Base-by-base conservation (phyloP, 495 filamentous ascomycete species). In the Aspergillus egyptiacus region DNA sequence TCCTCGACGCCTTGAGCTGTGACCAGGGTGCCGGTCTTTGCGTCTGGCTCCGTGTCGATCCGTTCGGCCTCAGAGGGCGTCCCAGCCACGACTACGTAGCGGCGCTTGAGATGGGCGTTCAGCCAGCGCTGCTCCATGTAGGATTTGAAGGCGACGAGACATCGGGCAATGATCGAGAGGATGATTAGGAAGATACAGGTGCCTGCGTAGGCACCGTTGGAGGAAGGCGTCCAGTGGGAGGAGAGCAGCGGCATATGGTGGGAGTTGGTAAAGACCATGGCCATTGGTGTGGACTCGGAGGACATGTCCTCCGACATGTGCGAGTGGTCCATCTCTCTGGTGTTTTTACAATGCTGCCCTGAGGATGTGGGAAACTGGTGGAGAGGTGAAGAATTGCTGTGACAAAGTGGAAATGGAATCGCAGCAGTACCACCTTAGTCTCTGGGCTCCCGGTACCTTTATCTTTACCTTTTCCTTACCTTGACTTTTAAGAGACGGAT, bases 131-230 rank as follows among this genome's bases (percentile, higher is more conserved):
- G 68, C 47, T 86, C 81, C 45, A 82, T 64, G 14, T 69, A 48
- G 14, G 67, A 63, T 60, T 85, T 86, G 54, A 79, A 70, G 3
- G 88, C 91, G 34, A 87, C 67, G 9, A 91, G 68, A 14, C 69
- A 70, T 30, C 89, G 84, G 61, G 81, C 82, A 45, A 85, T 55
- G 50, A 83, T 70, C 13, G 83, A 79, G 19, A 95, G 79, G 13
- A 83, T 48, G 64, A 93, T 82, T 35, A 95, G 74, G 65, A 95
- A 94, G 63, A 95, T 84, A 66, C 90, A 94, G 28, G 87, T 91
- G 31, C 77, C 89, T 5, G 85, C 89, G 62, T 96, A 96, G 41
- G 70, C 55, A 44, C 84, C 85, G 0, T 75, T 72, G 14, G 66
- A 78, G 6, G 58, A 69, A 9, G 91, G 91, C 5, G 81, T 83